These are phyloP conservation scores for Pezicula rhizophila DNA, from an alignment of 2,329 filamentous ascomycete genomes.

Conservation along the genomic window DNA sequence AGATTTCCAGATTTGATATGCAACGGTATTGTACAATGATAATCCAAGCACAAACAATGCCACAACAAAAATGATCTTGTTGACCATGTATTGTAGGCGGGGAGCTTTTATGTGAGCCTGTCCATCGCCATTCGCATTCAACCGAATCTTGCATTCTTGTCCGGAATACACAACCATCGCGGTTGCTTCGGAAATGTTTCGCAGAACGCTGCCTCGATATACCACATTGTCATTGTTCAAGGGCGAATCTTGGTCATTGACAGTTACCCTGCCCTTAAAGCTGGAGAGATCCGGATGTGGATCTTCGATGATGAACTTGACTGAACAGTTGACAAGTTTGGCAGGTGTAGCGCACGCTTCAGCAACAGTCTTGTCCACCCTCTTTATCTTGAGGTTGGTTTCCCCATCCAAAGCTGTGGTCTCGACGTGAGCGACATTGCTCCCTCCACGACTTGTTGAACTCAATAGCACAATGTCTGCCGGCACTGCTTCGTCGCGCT, in stretches of 20 bases:
- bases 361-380: conserved; percentile 53
- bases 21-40: conserved; percentile 68
- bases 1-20: conserved; percentile 68
- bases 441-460: conserved; percentile 66
- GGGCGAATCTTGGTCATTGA: conserved; percentile 54
- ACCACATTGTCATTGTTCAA: conserved; percentile 77
- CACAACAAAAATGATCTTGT: conserved; percentile 71
- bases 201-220: conserved; percentile 77
- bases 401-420: conserved; percentile 82
- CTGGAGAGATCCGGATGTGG: conserved; percentile 73
- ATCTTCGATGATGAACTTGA: conserved; percentile 66
- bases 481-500: conserved; percentile 72
- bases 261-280: conserved; percentile 63
- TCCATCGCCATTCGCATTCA: conserved; percentile 67
- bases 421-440: conserved; percentile 66
- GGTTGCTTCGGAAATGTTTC: conserved; percentile 63
- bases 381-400: conserved; percentile 77
- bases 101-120: no score
- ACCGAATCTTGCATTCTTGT: conserved; percentile 93
- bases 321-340: conserved; percentile 47
- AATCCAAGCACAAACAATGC: conserved; percentile 43
- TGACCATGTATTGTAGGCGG: conserved; percentile 29
- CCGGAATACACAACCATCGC: conserved; percentile 85
- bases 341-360: conserved; percentile 50
- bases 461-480: conserved; percentile 78